Evolutionary conservation across 164 flowering plant species (phyloP).

Genomic region (Magnolia officinalis): DNA sequence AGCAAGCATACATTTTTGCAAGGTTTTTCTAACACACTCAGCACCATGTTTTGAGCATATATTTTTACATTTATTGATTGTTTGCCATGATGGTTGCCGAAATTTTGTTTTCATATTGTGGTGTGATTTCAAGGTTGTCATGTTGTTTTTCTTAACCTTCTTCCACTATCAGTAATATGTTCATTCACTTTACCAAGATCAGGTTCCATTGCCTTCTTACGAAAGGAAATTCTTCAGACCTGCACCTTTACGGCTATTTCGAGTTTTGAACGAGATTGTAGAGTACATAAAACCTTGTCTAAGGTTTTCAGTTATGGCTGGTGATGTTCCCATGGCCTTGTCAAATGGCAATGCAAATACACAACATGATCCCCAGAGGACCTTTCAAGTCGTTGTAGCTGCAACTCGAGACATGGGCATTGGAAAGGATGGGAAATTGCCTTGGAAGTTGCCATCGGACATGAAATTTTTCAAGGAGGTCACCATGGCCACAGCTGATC

Average conservation of each 20-base stretch:
- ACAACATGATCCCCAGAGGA: slow-evolving; percentile 41
- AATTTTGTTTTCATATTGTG: no score
- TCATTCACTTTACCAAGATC: not conserved
- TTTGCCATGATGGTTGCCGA: not conserved
- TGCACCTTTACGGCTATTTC: slow-evolving; percentile 5
- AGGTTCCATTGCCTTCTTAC: slow-evolving; percentile 23
- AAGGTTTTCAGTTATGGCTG: slow-evolving; percentile 38
- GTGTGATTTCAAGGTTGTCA: no score
- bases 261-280: slow-evolving; percentile 1
- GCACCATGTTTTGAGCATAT: not conserved
- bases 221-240: slow-evolving; percentile 16
- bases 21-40: slow-evolving; percentile 14
- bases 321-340: slow-evolving; percentile 25
- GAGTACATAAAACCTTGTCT: not conserved
- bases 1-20: slow-evolving; percentile 8
- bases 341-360: slow-evolving; percentile 38
- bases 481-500: slow-evolving; percentile 59
- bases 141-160: not conserved
- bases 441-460: slow-evolving; percentile 88
- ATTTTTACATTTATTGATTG: not conserved
- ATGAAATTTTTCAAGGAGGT: slow-evolving; percentile 78
- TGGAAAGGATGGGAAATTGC: slow-evolving; percentile 88
- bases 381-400: slow-evolving; percentile 91
- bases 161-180: not conserved
- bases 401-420: slow-evolving; percentile 80